Evolutionary conservation across 164 flowering plant genomes (phyloP), one percentile per base, ranked within the genome.

Genomic region (Umbellularia californica): DNA sequence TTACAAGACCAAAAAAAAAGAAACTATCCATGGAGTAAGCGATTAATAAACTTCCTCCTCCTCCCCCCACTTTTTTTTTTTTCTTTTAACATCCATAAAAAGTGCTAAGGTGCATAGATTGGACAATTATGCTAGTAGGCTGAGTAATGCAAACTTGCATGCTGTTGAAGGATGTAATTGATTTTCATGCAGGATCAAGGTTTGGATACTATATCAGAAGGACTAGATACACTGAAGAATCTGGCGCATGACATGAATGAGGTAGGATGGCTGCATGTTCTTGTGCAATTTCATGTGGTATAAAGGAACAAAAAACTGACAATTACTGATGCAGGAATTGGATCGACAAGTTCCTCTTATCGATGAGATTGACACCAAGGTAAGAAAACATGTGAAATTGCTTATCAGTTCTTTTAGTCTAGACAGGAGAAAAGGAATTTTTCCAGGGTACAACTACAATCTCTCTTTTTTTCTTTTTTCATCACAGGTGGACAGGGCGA

Each of bases 201-300:
- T 72, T 79, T 95, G 78, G 97, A 89, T 76, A 76, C 87, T 81
- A 93, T 95, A 69, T 77, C 98, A 60, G 97, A 95, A 81, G 98
- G 99, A 63, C 77, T 95, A 79, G 97, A 88, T 77, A 92, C 93
- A 11, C 79, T 95, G 79, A 95, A 93, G 80, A 90, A 93, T 72
- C 90, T 95, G 98, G 99, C 97, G n/a, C 81, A 77, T 79, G 97
- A 91, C 82, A 93, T 96, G 98, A 96, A 96, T 86, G 99, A 96
- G 97, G 98, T 94, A 72, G 65, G 82, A 35, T 72, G 11, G 60
- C 69, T 69, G 10, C 24, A 23, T 50, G 14, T 47, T 35, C n/a
- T 13, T 50, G 13, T 41, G 4, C 25, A 41, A 24, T 7, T 58
- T 15, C 20, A 51, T 66, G 72, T 52, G 27, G 65, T 28, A 15